Evolutionary conservation across 805 yeast genomes (phyloP).

Genomic region (Candida taoyuanica): DNA sequence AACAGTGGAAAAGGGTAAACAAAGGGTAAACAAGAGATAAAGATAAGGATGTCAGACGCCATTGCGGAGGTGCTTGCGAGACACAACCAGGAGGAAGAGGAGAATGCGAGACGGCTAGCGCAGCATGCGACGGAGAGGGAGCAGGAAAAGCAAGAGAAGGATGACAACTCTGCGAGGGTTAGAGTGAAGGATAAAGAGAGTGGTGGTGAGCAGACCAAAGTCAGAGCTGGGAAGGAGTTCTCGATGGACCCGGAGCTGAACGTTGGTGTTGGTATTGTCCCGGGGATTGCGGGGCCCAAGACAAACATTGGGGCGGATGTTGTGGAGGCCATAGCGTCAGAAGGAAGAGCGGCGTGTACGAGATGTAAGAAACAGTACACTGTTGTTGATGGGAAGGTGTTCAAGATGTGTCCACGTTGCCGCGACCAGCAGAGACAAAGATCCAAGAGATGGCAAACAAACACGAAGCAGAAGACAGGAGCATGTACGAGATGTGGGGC

Average conservation of each 20-base stretch:
- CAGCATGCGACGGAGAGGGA: slow-evolving; percentile 44
- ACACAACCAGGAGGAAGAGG: slow-evolving; percentile 37
- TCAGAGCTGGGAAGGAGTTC: slow-evolving; percentile 11
- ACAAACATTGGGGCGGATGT: neutral
- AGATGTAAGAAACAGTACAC: slow-evolving; percentile 58
- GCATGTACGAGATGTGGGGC: slow-evolving; percentile 64
- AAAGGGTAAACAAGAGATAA: neutral
- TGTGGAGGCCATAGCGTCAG: neutral
- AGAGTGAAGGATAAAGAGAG: neutral
- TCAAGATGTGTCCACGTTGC: slow-evolving; percentile 59
- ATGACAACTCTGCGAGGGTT: too few species aligned
- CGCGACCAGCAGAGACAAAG: slow-evolving; percentile 59
- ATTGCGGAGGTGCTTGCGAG: slow-evolving; percentile 24
- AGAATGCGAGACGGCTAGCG: slow-evolving; percentile 8
- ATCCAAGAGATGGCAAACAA: slow-evolving; percentile 59
- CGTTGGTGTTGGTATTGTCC: slow-evolving; percentile 23
- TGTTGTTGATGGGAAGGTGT: slow-evolving; percentile 37
- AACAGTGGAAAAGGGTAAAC: too few species aligned
- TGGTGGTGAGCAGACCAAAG: neutral
- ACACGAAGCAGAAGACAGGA: slow-evolving; percentile 54
- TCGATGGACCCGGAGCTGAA: slow-evolving; percentile 24
- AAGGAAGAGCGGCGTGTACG: slow-evolving; percentile 34
- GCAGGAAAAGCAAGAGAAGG: too few species aligned
- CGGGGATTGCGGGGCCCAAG: slow-evolving; percentile 22
- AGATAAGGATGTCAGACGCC: neutral